Conservation (phyloP, 1,284 basidiomycete genomes). For the Apiotrichum brassicae region DNA sequence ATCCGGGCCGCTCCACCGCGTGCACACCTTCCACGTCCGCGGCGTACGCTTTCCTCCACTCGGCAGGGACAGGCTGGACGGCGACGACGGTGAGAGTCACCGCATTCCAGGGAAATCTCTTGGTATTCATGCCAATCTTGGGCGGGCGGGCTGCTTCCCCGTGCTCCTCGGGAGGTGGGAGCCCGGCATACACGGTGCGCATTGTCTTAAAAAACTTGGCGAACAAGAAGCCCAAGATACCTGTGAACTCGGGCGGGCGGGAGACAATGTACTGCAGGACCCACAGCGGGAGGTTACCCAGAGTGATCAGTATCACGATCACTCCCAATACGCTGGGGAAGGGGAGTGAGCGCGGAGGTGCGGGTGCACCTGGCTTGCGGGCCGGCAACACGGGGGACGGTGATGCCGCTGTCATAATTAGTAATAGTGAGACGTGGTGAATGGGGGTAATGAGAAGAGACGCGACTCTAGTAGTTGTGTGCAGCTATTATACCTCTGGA, state of each 20-base stretch:
- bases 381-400: not conserved
- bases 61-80: not conserved
- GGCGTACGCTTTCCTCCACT: not conserved
- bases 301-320: not conserved
- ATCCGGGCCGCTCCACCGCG: constrained; percentile 2
- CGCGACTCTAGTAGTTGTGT: too few species aligned
- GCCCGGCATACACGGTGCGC: not conserved
- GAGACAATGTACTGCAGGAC: not conserved
- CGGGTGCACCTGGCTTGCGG: not conserved
- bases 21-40: not conserved
- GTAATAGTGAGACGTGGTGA: not conserved
- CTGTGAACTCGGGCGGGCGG: not conserved
- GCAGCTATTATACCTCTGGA: too few species aligned
- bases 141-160: not conserved
- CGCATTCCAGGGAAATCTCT: not conserved
- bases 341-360: not conserved
- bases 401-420: too few species aligned
- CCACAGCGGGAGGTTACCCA: constrained; percentile 1
- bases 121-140: not conserved
- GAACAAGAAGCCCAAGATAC: not conserved
- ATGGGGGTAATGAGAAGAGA: not conserved
- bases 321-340: not conserved
- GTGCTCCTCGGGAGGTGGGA: not conserved
- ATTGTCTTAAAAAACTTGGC: not conserved
- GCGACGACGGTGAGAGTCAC: not conserved